Evolutionary conservation across 768 basidiomycete genomes (phyloP).

Genomic region (Boletus rubroflammeus): DNA sequence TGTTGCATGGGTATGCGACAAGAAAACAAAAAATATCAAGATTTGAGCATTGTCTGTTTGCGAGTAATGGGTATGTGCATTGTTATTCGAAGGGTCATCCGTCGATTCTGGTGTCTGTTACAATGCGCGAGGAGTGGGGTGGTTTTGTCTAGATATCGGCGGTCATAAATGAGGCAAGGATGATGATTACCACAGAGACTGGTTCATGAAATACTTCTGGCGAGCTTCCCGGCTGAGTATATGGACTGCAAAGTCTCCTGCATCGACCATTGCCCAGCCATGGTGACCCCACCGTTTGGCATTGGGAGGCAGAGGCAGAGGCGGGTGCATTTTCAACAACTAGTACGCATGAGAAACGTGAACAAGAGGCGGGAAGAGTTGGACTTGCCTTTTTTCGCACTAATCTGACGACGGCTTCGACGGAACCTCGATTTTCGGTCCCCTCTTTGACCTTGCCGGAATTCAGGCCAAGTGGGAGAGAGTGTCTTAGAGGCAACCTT

Average conservation of each 20-base stretch:
- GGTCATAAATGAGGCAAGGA: neutral
- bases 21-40: no score
- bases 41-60: neutral
- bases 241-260: slow-evolving; percentile 77
- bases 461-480: neutral
- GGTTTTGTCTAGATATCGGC: neutral
- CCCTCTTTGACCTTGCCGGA: slow-evolving; percentile 71
- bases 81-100: neutral
- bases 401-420: slow-evolving; percentile 68
- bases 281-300: slow-evolving; percentile 56
- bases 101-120: neutral
- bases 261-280: slow-evolving; percentile 85
- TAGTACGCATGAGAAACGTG: slow-evolving; percentile 28
- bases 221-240: slow-evolving; percentile 63
- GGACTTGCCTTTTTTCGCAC: slow-evolving; percentile 66
- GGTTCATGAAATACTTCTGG: slow-evolving; percentile 58
- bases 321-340: slow-evolving; percentile 58
- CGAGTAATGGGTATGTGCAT: no score
- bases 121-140: neutral
- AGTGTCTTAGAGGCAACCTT: neutral
- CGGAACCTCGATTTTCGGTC: slow-evolving; percentile 72
- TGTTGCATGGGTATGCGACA: neutral
- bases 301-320: slow-evolving; percentile 60
- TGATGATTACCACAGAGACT: slow-evolving; percentile 26
- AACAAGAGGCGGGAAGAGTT: neutral